Conservation (phyloP, 2,329 filamentous ascomycete species). For the Teratosphaeria nubilosa region DNA sequence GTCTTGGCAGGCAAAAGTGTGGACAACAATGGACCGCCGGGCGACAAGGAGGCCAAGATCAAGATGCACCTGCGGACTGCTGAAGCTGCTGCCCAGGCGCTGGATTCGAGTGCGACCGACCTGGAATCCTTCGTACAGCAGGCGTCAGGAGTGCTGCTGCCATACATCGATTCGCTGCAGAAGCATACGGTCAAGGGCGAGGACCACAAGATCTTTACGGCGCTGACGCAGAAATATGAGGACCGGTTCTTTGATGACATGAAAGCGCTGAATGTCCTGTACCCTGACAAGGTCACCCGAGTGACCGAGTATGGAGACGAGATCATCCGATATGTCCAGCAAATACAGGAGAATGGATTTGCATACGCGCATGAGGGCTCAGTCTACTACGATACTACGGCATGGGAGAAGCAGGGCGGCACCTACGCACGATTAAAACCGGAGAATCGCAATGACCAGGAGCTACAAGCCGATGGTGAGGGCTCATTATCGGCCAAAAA, state of each 20-base stretch:
- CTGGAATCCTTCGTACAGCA: conserved; percentile 43
- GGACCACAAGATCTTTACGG: conserved; percentile 71
- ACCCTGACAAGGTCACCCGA: conserved; percentile 70
- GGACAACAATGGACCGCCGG: conserved; percentile 44
- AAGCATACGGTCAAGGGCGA: conserved; percentile 48
- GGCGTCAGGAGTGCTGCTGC: conserved; percentile 61
- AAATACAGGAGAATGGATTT: conserved; percentile 74
- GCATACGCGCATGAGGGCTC: conserved; percentile 63
- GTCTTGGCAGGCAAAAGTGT: conserved; percentile 44
- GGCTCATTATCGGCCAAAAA: conserved; percentile 55
- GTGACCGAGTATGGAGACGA: conserved; percentile 89
- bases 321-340: conserved; percentile 76
- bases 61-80: conserved; percentile 76
- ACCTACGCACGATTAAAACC: conserved; percentile 78
- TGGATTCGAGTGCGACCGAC: conserved; percentile 23
- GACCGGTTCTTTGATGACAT: conserved; percentile 82
- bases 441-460: conserved; percentile 74
- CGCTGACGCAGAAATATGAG: conserved; percentile 78
- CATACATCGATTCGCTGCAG: conserved; percentile 63
- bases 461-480: conserved; percentile 78
- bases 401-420: conserved; percentile 77
- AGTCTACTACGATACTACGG: conserved; percentile 84
- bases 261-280: conserved; percentile 71
- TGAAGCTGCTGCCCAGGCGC: conserved; percentile 42
- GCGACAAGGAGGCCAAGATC: conserved; percentile 73